Base-by-base conservation (phyloP, 192 early-diverging fungal genomes). In the Dissophora globulifera region DNA sequence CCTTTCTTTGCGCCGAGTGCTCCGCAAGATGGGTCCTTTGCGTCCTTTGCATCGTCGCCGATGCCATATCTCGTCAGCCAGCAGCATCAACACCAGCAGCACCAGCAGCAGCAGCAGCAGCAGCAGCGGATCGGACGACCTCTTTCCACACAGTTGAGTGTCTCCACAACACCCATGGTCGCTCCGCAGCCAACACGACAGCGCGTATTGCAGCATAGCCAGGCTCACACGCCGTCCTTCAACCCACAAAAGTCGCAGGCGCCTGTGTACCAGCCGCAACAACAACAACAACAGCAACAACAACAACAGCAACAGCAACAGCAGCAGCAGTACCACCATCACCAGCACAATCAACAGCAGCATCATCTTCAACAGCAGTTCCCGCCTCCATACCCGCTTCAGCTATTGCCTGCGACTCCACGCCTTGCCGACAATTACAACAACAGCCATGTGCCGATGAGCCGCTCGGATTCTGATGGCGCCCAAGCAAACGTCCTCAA, bases 401-500 rank as follows among this genome's bases (percentile, higher is more conserved):
- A 57, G 26, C 65, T 50, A 26, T 10, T 43, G 29, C 58, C 49
- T 22, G 12, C 52, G 49, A 19, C 67, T 23, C 67, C 58, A 22
- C 33, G 35, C 30, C 25, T 51, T 15, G 23, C 26, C 9, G 67
- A 51, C 25, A 26, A 17, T 22, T 43, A 20, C 15, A 23, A 7
- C 8, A 30, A 59, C 15, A 50, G 31, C 32, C 45, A 54, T 25
- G 52, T 52, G 23, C 69, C 69, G 15, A 50, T 71, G 58, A 51
- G 55, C 5, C 48, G 62, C 10, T 43, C 62, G 20, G 62, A 66
- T 3, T 75, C 71, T 20, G 71, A 75, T 2, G 62, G 60, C 0
- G 20, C 50, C 10, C 71, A 58, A 19, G 62, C 71, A 1, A 58
- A 62, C 10, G 62, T 75, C 23, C 62, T 75, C 43, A 75, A 75